phyloP scores from a whole-genome alignment of 768 basidiomycete species.

The Strobilomyces dryophilus region DNA sequence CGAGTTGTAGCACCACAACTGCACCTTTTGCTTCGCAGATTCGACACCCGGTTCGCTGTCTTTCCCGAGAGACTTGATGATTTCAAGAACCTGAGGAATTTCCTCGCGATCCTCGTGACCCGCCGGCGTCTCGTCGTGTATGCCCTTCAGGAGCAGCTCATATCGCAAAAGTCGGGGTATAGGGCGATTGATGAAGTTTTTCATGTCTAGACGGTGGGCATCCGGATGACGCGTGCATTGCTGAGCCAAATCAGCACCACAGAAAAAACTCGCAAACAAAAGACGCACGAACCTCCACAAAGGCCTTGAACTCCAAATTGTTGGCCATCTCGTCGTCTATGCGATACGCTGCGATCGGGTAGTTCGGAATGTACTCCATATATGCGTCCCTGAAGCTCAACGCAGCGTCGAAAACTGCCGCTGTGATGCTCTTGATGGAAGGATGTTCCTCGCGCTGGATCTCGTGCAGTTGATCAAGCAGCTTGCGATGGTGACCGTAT shows the following conservation, averaged over 20 bases:
- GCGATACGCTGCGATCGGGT: slow-evolving; percentile 84
- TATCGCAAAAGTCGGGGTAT: slow-evolving; percentile 89
- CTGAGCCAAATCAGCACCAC: slow-evolving; percentile 22
- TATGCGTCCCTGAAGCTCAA: slow-evolving; percentile 92
- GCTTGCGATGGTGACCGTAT: slow-evolving; percentile 63
- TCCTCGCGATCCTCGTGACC: slow-evolving; percentile 78
- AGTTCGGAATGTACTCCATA: slow-evolving; percentile 89
- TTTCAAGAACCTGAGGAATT: slow-evolving; percentile 82
- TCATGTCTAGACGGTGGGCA: slow-evolving; percentile 84
- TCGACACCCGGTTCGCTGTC: slow-evolving; percentile 84
- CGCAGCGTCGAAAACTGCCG: slow-evolving; percentile 82
- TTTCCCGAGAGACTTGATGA: slow-evolving; percentile 83
- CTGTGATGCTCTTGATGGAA: slow-evolving; percentile 72
- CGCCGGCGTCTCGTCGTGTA: slow-evolving; percentile 69
- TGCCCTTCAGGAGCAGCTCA: slow-evolving; percentile 75
- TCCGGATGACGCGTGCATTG: slow-evolving; percentile 62
- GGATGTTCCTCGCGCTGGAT: slow-evolving; percentile 90
- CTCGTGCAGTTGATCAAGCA: slow-evolving; percentile 79
- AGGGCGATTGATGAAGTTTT: slow-evolving; percentile 88
- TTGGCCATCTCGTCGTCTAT: slow-evolving; percentile 86
- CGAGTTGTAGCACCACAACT: slow-evolving; percentile 82
- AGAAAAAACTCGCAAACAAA: background rate
- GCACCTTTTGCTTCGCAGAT: slow-evolving; percentile 84
- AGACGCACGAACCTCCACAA: slow-evolving; percentile 64
- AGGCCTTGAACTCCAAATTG: slow-evolving; percentile 74